Conservation (phyloP, 495 filamentous ascomycete species). For the Physcia stellaris region DNA sequence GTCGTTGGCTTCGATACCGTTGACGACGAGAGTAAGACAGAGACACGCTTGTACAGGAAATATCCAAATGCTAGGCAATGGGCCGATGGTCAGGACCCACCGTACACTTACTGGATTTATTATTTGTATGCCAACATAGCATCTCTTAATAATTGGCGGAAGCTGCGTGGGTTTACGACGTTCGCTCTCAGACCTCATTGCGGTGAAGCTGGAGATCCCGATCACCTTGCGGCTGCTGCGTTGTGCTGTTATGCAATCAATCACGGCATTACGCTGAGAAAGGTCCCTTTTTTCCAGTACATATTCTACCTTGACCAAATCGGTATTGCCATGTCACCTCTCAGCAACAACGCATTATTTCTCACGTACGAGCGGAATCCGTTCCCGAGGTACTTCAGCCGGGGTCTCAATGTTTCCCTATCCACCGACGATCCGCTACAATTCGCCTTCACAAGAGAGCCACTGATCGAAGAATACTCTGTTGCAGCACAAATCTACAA, state of each 20-base stretch:
- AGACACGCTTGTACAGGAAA: conserved; percentile 81
- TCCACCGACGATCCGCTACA: conserved; percentile 96
- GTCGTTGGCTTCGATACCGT: conserved; percentile 97
- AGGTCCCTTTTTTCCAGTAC: conserved; percentile 90
- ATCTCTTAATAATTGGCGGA: conserved; percentile 83
- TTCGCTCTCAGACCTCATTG: conserved; percentile 90
- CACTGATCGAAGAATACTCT: conserved; percentile 93
- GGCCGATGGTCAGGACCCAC: conserved; percentile 87
- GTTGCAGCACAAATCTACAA: conserved; percentile 98
- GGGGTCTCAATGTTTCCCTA: conserved; percentile 86
- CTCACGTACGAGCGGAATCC: conserved; percentile 95
- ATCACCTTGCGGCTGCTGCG: conserved; percentile 84
- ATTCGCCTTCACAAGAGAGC: conserved; percentile 97
- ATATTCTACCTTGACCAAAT: conserved; percentile 97
- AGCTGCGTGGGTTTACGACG: conserved; percentile 86
- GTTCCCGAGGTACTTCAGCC: conserved; percentile 85
- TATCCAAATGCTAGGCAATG: conserved; percentile 82
- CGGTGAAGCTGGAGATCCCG: conserved; percentile 91
- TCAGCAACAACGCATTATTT: conserved; percentile 96
- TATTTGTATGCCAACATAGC: conserved; percentile 90
- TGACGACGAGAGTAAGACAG: conserved; percentile 93
- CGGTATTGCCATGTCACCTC: conserved; percentile 95
- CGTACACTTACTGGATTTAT: conserved; percentile 98
- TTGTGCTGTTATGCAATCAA: conserved; percentile 96
- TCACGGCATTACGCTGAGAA: conserved; percentile 83